These are phyloP conservation scores for Prosopis cineraria DNA, from an alignment of 306 rosid species.

Conservation along the genomic window DNA sequence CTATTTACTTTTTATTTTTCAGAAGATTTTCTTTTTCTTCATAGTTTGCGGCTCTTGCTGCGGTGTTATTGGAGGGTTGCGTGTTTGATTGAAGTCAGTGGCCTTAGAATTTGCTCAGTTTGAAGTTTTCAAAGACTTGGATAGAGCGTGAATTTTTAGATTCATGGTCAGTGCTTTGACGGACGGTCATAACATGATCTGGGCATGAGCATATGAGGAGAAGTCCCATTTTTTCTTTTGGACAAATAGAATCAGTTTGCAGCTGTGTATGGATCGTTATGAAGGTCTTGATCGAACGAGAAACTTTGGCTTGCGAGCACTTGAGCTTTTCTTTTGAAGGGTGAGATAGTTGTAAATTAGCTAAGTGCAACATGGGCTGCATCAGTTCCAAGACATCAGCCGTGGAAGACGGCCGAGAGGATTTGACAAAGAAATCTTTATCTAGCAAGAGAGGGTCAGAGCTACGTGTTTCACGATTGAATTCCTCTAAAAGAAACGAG, in stretches of 20 bases:
- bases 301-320: constrained; percentile 22
- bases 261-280: constrained; percentile 35
- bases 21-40: background rate
- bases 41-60: background rate
- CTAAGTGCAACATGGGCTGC: constrained; percentile 70
- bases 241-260: constrained; percentile 27
- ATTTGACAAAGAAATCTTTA: constrained; percentile 48
- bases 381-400: constrained; percentile 64
- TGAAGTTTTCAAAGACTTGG: constrained; percentile 30
- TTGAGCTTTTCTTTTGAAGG: constrained; percentile 30
- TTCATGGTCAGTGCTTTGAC: constrained; percentile 27
- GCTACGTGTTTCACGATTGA: constrained; percentile 48
- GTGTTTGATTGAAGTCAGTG: constrained; percentile 31
- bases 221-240: constrained; percentile 33
- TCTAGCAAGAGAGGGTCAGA: constrained; percentile 44
- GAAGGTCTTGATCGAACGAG: constrained; percentile 36
- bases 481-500: constrained; percentile 64
- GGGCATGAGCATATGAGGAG: constrained; percentile 29
- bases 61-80: constrained; percentile 14
- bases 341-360: constrained; percentile 14
- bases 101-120: constrained; percentile 37
- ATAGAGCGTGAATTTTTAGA: constrained; percentile 14
- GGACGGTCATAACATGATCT: constrained; percentile 2
- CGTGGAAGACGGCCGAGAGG: constrained; percentile 65
- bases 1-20: constrained; percentile 17